Evolutionary conservation across 495 filamentous ascomycete species (phyloP).

Genomic region (Podospora comata): DNA sequence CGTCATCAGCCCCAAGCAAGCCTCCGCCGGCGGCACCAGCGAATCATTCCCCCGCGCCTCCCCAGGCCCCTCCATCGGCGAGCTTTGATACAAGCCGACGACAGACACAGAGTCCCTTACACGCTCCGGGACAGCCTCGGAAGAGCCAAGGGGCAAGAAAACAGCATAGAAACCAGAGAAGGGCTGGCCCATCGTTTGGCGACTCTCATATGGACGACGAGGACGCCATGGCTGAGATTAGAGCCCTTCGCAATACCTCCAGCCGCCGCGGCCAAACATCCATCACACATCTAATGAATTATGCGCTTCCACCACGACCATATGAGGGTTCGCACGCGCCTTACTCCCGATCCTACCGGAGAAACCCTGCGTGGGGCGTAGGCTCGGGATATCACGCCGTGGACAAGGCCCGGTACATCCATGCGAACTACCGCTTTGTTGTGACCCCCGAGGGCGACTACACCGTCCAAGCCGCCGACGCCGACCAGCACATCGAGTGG

Average conservation of each 20-base stretch:
- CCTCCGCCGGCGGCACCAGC: conserved; percentile 38
- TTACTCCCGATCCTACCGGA: conserved; percentile 48
- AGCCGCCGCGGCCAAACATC: conserved; percentile 91
- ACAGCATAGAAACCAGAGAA: conserved; percentile 62
- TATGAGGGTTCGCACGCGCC: conserved; percentile 52
- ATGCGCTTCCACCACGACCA: conserved; percentile 75
- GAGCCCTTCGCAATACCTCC: conserved; percentile 76
- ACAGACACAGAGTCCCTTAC: conserved; percentile 55
- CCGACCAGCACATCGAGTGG: conserved; percentile 92
- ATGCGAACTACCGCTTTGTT: conserved; percentile 96
- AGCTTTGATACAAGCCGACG: conserved; percentile 59
- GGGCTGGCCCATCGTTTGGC: conserved; percentile 32
- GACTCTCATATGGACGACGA: conserved; percentile 51
- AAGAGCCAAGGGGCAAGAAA: conserved; percentile 73
- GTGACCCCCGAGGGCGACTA: conserved; percentile 82
- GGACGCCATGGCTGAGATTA: conserved; percentile 79
- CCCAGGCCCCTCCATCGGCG: conserved; percentile 6
- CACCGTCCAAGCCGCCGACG: conserved; percentile 72
- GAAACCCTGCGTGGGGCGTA: conserved; percentile 77
- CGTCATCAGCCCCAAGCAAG: conserved; percentile 42
- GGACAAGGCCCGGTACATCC: conserved; percentile 92
- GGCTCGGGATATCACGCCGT: conserved; percentile 88
- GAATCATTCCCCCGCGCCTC: conserved; percentile 15
- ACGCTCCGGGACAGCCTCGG: conserved; percentile 53
- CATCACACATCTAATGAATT: conserved; percentile 95